Percentiles rank a stretch among this genome's conserved stretches.
Evolutionary conservation across 163 green algal species (phyloP).

Genomic region (Scenedesmus sp.): DNA sequence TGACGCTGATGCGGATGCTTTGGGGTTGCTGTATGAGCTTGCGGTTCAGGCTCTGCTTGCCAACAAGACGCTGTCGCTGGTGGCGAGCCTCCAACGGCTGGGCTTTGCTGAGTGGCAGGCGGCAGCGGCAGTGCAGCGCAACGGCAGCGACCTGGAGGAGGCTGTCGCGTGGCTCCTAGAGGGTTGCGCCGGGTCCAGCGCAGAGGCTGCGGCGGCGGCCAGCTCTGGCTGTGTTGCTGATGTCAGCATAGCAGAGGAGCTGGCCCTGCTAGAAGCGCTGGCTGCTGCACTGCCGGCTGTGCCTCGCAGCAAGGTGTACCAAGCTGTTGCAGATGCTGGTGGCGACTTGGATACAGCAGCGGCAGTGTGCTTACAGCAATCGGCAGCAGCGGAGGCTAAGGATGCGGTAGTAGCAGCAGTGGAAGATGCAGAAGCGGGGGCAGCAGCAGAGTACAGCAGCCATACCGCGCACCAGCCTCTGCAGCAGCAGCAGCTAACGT

Average conservation of each 20-base stretch:
- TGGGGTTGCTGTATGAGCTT: slow-evolving; percentile 55
- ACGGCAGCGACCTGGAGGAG: slow-evolving; percentile 73
- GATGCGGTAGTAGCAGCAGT: neutral
- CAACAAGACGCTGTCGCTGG: slow-evolving; percentile 63
- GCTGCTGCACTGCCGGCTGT: slow-evolving; percentile 52
- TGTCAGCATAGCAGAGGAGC: slow-evolving; percentile 72
- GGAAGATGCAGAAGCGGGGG: neutral
- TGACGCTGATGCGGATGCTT: neutral
- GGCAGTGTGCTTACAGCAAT: slow-evolving; percentile 28
- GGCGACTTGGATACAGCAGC: slow-evolving; percentile 67
- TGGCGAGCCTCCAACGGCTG: slow-evolving; percentile 70
- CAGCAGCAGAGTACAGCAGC: neutral
- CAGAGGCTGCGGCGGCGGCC: slow-evolving; percentile 6
- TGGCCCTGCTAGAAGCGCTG: slow-evolving; percentile 60
- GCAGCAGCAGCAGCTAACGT: slow-evolving; percentile 25
- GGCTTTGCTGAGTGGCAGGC: slow-evolving; percentile 70
- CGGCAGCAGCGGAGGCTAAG: neutral
- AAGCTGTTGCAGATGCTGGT: slow-evolving; percentile 62
- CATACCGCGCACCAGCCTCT: neutral
- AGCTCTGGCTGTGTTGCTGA: slow-evolving; percentile 51
- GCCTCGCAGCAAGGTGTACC: slow-evolving; percentile 54
- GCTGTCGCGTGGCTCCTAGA: slow-evolving; percentile 74
- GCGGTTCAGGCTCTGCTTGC: slow-evolving; percentile 68
- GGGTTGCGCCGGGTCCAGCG: slow-evolving; percentile 25
- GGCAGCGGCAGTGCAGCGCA: slow-evolving; percentile 70